A percentile compares a stretch with the other conserved stretches of the same genome.
phyloP scores from a whole-genome alignment of 2,329 filamentous ascomycete genomes.

The Pseudonectria buxi region DNA sequence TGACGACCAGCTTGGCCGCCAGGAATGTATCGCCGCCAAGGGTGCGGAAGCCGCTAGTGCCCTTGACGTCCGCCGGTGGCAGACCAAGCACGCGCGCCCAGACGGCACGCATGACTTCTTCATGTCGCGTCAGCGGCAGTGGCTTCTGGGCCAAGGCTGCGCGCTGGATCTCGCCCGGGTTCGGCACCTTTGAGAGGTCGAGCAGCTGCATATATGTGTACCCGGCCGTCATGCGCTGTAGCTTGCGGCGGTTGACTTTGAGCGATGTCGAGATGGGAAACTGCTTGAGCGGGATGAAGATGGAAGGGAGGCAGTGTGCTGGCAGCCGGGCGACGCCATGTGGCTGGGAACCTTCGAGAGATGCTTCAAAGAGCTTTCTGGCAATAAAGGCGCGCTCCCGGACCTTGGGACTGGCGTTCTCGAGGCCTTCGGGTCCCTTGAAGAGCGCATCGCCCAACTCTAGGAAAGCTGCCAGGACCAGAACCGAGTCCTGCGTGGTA shows the following conservation, averaged over 20 bases:
- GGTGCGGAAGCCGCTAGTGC: conserved; percentile 38
- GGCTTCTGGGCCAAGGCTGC: conserved; percentile 31
- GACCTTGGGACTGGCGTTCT: conserved; percentile 31
- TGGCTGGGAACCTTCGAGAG: conserved; percentile 27
- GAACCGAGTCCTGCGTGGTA: conserved; percentile 35
- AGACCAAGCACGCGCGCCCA: conserved; percentile 40
- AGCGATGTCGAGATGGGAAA: conserved; percentile 44
- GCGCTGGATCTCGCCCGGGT: conserved; percentile 29
- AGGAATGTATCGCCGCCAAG: conserved; percentile 41
- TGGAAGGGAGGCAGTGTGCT: conserved; percentile 37
- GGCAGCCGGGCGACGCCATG: conserved; percentile 22
- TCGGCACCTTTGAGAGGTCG: conserved; percentile 32
- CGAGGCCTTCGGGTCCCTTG: conserved; percentile 32
- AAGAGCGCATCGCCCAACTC: conserved; percentile 38
- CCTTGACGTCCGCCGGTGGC: conserved; percentile 33
- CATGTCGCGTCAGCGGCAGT: conserved; percentile 39
- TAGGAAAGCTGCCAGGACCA: conserved; percentile 42
- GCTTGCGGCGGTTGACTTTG: conserved; percentile 42
- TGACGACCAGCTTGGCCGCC: conserved; percentile 36
- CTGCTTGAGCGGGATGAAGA: conserved; percentile 41
- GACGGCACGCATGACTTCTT: conserved; percentile 40
- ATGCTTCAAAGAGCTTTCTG: conserved; percentile 37
- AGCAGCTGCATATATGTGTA: conserved; percentile 38
- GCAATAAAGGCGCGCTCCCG: conserved; percentile 37
- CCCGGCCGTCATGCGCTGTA: conserved; percentile 38